These are phyloP conservation scores for Pleurotus salmoneostramineus DNA, from an alignment of 768 basidiomycete species.

Conservation along the genomic window DNA sequence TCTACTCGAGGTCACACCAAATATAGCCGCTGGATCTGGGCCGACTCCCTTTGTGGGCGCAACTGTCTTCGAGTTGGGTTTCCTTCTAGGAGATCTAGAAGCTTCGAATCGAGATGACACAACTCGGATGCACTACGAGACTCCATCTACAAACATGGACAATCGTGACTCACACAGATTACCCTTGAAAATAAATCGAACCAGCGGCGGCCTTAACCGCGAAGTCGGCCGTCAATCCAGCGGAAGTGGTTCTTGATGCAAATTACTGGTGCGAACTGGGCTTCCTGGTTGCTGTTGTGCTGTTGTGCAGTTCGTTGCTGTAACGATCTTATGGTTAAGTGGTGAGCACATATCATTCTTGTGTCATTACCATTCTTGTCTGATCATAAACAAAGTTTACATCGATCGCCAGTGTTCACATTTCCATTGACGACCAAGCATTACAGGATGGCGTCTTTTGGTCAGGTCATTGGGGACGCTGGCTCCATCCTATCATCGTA, in stretches of 20 bases:
- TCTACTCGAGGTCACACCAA: slow-evolving; percentile 30
- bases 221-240: slow-evolving; percentile 4
- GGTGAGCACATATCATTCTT: too few species aligned
- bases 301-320: slow-evolving; percentile 52
- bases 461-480: slow-evolving; percentile 56
- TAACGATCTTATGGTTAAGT: slow-evolving; percentile 60
- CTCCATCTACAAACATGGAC: slow-evolving; percentile 4
- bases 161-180: background rate
- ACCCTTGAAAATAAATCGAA: background rate
- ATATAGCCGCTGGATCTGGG: slow-evolving; percentile 16
- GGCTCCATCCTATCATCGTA: slow-evolving; percentile 54
- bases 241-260: slow-evolving; percentile 38
- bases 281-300: slow-evolving; percentile 45
- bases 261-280: slow-evolving; percentile 41
- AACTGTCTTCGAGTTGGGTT: slow-evolving; percentile 54
- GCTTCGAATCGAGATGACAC: slow-evolving; percentile 47
- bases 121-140: slow-evolving; percentile 31
- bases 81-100: slow-evolving; percentile 49
- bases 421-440: slow-evolving; percentile 21
- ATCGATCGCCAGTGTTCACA: slow-evolving; percentile 31
- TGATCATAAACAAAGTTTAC: too few species aligned
- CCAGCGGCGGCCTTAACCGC: background rate
- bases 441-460: slow-evolving; percentile 49
- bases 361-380: too few species aligned
- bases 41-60: slow-evolving; percentile 56